Base-by-base conservation (phyloP, 2,329 filamentous ascomycete species). In the Harringtonia aguacate region DNA sequence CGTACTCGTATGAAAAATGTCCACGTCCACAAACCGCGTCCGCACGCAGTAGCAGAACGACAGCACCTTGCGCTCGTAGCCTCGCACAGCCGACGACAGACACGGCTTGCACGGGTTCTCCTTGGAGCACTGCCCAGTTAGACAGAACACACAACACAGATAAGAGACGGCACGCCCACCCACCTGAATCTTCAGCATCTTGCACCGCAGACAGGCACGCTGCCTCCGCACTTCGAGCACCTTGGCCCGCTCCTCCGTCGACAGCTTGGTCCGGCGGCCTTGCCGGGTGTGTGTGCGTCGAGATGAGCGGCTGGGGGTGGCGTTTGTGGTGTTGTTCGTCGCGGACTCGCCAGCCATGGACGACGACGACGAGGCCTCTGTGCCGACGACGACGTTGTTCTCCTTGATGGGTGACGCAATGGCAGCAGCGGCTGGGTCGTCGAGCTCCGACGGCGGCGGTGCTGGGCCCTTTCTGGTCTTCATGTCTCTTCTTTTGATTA, bases 111-210 rank as follows among this genome's bases (percentile, higher is more conserved):
- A 58, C 3, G 54, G 53, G 44, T 53, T 56, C 5, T 54, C 51
- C 27, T 48, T 51, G 33, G 56, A 58, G 47, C 55, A 58, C 56
- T 58, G 43, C 14, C n/a, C 39, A 36, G 28, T 39, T 22, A n/a
- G 17, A 2, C 3, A 4, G n/a, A 7, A 3, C 21, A 37, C 12
- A 18, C 4, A 12, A 18, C 4, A 20, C 30, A 24, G 9, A 17
- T 17, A 29, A 21, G 21, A 27, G 7, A 20, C n/a, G n/a, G n/a
- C n/a, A n/a, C n/a, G n/a, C n/a, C n/a, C n/a, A 34, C 52, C 18
- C 39, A 58, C 56, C 50, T 55, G 53, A 27, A 56, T 56, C 43
- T 58, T 56, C 17, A 59, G 48, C 46, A 59, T 55, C 46, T 53
- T 52, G 45, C 54, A 58, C 37, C 53, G 43, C 43, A 58, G 46